A percentile compares a stretch with the other conserved stretches of the same genome.
These are phyloP conservation scores for Heritiera littoralis DNA, from an alignment of 345 rosid genomes.

Conservation along the genomic window DNA sequence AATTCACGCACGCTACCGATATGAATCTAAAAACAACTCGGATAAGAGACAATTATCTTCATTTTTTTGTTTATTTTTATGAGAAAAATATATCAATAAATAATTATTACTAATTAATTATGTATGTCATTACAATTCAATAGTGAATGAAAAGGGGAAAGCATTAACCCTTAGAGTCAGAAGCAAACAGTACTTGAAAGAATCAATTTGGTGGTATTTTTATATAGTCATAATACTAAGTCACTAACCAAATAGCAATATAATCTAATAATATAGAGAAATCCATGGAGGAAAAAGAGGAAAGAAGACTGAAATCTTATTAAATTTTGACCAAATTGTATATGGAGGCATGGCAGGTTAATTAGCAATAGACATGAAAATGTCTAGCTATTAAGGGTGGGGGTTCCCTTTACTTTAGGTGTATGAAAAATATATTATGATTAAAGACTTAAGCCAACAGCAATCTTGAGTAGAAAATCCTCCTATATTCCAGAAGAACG, in stretches of 20 bases:
- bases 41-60: neutral
- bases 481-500: slow-evolving; percentile 67
- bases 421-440: neutral
- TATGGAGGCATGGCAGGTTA: neutral
- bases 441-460: neutral
- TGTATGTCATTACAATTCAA: neutral
- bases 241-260: neutral
- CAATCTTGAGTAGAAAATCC: neutral
- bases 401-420: neutral
- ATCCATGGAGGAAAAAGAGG: neutral
- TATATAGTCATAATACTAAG: neutral
- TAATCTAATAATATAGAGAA: neutral
- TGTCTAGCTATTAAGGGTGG: neutral
- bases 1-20: too few species aligned
- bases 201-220: neutral
- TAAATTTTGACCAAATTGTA: neutral
- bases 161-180: neutral
- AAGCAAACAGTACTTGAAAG: neutral
- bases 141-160: neutral
- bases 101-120: neutral
- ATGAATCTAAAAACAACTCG: too few species aligned
- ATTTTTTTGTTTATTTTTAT: too few species aligned
- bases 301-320: neutral
- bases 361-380: neutral
- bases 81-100: neutral